Conservation (phyloP, 2,329 filamentous ascomycete genomes). For the Stachybotrys chlorohalonatus region DNA sequence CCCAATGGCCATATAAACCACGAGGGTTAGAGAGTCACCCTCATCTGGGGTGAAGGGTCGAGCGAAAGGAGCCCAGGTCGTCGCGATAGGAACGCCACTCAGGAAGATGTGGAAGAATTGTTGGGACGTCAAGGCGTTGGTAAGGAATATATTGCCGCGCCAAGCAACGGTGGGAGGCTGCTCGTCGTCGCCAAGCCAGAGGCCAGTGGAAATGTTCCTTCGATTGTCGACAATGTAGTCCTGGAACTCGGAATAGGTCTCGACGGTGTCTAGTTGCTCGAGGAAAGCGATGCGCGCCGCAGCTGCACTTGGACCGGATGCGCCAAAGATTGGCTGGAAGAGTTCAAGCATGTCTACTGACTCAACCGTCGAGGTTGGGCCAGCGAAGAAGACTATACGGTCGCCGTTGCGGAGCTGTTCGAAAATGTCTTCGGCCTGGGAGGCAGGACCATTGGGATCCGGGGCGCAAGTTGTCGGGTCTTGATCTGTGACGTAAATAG, state of each 20-base stretch:
- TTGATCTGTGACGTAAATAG: slow-evolving; percentile 60
- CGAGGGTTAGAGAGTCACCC: slow-evolving; percentile 67
- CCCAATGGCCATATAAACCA: slow-evolving; percentile 73
- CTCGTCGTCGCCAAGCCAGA: slow-evolving; percentile 60
- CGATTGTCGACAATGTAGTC: slow-evolving; percentile 53
- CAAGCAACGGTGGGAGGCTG: slow-evolving; percentile 62
- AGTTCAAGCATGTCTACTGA: slow-evolving; percentile 18
- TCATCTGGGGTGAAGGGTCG: slow-evolving; percentile 59
- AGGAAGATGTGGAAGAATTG: slow-evolving; percentile 60
- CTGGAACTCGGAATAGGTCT: slow-evolving; percentile 61
- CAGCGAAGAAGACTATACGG: slow-evolving; percentile 18
- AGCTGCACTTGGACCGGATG: slow-evolving; percentile 9
- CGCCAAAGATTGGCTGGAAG: slow-evolving; percentile 30
- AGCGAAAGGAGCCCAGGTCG: slow-evolving; percentile 67
- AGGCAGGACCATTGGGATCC: slow-evolving; percentile 33
- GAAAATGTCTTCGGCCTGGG: slow-evolving; percentile 26
- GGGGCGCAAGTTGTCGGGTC: slow-evolving; percentile 42
- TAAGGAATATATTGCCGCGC: slow-evolving; percentile 51
- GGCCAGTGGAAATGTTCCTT: slow-evolving; percentile 61
- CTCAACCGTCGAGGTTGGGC: slow-evolving; percentile 28
- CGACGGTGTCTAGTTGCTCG: slow-evolving; percentile 40
- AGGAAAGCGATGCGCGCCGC: slow-evolving; percentile 5
- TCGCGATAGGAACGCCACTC: slow-evolving; percentile 58
- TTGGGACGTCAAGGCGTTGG: slow-evolving; percentile 51
- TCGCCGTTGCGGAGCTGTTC: slow-evolving; percentile 20